Evolutionary conservation across 75 land plant species (phyloP).

Genomic region (Selaginella tamariscina): DNA sequence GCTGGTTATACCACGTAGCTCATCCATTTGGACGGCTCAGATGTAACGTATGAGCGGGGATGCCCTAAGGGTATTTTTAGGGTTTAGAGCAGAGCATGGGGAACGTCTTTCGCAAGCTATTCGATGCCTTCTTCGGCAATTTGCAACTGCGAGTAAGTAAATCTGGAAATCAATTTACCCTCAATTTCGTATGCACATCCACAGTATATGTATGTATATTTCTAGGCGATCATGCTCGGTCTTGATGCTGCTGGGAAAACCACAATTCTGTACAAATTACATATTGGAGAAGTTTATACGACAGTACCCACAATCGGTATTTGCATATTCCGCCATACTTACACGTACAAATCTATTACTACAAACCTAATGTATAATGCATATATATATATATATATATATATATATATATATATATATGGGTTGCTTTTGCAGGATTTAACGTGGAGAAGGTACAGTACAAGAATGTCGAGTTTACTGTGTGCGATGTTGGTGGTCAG

Average conservation of each 20-base stretch:
- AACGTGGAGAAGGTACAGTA: conserved; percentile 39
- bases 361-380: too few relatives aligned
- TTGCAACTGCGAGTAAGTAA: conserved; percentile 64
- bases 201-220: background rate
- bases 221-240: conserved; percentile 74
- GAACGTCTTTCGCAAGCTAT: conserved; percentile 59
- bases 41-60: too few relatives aligned
- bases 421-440: conserved; percentile 17
- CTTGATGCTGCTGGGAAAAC: conserved; percentile 82
- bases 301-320: conserved; percentile 83
- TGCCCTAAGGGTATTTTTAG: too few relatives aligned
- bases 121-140: conserved; percentile 74
- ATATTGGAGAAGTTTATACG: conserved; percentile 74
- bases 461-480: conserved; percentile 33
- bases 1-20: too few relatives aligned
- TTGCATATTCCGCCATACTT: too few relatives aligned
- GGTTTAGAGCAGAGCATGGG: conserved; percentile 8
- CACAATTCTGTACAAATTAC: conserved; percentile 69
- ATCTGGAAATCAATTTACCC: background rate
- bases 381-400: too few relatives aligned
- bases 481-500: conserved; percentile 39
- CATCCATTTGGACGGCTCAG: too few relatives aligned
- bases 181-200: background rate
- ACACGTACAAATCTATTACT: too few relatives aligned
- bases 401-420: background rate